Percentiles rank a stretch among this genome's conserved stretches.
Conservation (phyloP, 2,329 filamentous ascomycete species). For the Phialemonium atrogriseum region DNA sequence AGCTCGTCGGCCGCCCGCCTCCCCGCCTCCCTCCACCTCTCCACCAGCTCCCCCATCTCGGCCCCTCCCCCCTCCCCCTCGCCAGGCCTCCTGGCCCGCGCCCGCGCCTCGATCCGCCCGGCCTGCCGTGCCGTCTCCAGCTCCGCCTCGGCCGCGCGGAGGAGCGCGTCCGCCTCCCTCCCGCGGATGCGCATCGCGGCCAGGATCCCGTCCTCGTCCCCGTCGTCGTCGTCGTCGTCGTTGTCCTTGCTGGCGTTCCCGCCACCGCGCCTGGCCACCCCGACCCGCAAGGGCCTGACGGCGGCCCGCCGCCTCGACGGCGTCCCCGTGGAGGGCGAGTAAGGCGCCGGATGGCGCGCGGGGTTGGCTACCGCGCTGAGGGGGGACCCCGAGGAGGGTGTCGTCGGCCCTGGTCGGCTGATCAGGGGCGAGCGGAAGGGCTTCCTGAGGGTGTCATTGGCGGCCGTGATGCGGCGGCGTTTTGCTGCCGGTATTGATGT, state of each 20-base stretch:
- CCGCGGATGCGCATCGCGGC: constrained; percentile 8
- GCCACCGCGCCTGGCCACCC: no score
- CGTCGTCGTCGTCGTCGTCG: not conserved
- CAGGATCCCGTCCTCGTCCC: constrained; percentile 11
- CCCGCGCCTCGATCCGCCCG: constrained; percentile 33
- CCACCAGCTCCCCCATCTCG: constrained; percentile 46
- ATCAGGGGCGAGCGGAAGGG: constrained; percentile 60
- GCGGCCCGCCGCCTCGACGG: no score
- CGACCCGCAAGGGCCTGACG: no score
- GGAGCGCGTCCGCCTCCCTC: constrained; percentile 1
- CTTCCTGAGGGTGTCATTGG: constrained; percentile 51
- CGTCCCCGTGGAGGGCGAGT: no score
- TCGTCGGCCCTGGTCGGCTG: no score
- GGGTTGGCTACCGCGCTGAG: no score
- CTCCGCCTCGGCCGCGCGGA: constrained; percentile 15
- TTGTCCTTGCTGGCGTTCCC: not conserved
- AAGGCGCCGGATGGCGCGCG: no score
- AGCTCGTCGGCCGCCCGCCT: constrained; percentile 60
- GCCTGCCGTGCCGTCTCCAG: constrained; percentile 36
- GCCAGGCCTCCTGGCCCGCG: constrained; percentile 7
- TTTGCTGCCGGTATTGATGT: constrained; percentile 38
- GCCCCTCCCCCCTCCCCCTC: constrained; percentile 27
- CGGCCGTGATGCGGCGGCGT: constrained; percentile 53
- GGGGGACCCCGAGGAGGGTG: no score
- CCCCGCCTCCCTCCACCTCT: constrained; percentile 53